phyloP scores from a whole-genome alignment of 2,329 filamentous ascomycete species.

The Talaromyces sp. region DNA sequence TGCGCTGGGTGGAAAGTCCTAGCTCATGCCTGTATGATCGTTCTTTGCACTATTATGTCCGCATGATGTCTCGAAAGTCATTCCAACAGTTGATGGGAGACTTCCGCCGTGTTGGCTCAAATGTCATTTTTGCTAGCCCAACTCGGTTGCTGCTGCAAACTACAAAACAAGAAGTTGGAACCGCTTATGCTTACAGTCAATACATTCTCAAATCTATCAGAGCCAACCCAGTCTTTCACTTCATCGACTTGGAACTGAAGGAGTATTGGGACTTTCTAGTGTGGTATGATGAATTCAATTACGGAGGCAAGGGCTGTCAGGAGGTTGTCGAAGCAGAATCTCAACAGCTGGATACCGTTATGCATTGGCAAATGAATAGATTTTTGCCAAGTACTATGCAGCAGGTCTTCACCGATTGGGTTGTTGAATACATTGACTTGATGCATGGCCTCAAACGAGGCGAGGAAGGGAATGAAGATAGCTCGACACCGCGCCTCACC shows the following conservation, averaged over 20 bases:
- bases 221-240: conserved; percentile 91
- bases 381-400: conserved; percentile 81
- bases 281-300: conserved; percentile 99
- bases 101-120: conserved; percentile 89
- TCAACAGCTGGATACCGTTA: conserved; percentile 82
- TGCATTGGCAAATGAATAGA: conserved; percentile 96
- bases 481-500: conserved; percentile 58
- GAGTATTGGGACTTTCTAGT: conserved; percentile 99
- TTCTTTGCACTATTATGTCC: conserved; percentile 92
- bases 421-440: conserved; percentile 88
- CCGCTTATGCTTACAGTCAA: conserved; percentile 93
- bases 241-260: conserved; percentile 93
- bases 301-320: conserved; percentile 87
- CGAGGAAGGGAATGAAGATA: conserved; percentile 49
- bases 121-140: conserved; percentile 90
- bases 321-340: conserved; percentile 73
- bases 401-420: conserved; percentile 83
- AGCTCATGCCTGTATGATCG: conserved; percentile 94
- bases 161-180: conserved; percentile 92
- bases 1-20: conserved; percentile 93
- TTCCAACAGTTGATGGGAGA: conserved; percentile 96
- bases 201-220: conserved; percentile 98
- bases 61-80: conserved; percentile 97
- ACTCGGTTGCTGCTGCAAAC: conserved; percentile 90
- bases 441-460: conserved; percentile 86